These are phyloP conservation scores for Amyloporia xantha DNA, from an alignment of 768 basidiomycete species.

Conservation along the genomic window DNA sequence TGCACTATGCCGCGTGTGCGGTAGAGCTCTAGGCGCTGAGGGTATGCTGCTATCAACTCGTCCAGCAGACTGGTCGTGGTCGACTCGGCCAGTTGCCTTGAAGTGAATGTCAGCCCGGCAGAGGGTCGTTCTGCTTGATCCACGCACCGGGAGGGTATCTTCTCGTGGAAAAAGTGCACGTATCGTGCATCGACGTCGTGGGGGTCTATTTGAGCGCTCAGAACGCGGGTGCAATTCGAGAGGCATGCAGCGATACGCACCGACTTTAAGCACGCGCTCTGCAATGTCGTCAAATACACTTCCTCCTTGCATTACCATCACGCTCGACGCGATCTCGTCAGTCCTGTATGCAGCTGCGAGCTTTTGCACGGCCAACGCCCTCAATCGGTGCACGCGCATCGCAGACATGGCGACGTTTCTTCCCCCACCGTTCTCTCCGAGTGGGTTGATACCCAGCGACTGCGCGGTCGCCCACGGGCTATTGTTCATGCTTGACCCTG, in stretches of 20 bases:
- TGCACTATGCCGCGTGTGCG: slow-evolving; percentile 89
- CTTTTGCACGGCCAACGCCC: slow-evolving; percentile 81
- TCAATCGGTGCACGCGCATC: slow-evolving; percentile 72
- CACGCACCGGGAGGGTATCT: slow-evolving; percentile 91
- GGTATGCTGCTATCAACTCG: slow-evolving; percentile 64
- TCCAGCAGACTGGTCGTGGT: slow-evolving; percentile 76
- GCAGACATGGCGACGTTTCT: slow-evolving; percentile 80
- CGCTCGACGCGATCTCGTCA: slow-evolving; percentile 88
- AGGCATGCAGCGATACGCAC: slow-evolving; percentile 29
- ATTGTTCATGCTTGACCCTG: slow-evolving; percentile 31
- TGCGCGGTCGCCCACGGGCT: slow-evolving; percentile 60
- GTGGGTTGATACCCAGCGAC: slow-evolving; percentile 53
- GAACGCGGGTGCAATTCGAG: not conserved
- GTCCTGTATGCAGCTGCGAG: slow-evolving; percentile 79
- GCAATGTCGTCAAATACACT: slow-evolving; percentile 92
- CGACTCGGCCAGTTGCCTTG: slow-evolving; percentile 79
- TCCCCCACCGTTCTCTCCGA: slow-evolving; percentile 49
- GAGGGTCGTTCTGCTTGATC: not conserved
- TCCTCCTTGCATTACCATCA: slow-evolving; percentile 94
- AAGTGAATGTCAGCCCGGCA: slow-evolving; percentile 15
- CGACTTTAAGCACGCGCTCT: slow-evolving; percentile 71
- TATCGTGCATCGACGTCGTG: slow-evolving; percentile 75
- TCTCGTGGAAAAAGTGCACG: slow-evolving; percentile 92
- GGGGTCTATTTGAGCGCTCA: slow-evolving; percentile 45
- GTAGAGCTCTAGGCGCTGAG: slow-evolving; percentile 77